These are phyloP conservation scores for Debaryomyces sp. DNA, from an alignment of 1,139 yeast species.

Conservation along the genomic window DNA sequence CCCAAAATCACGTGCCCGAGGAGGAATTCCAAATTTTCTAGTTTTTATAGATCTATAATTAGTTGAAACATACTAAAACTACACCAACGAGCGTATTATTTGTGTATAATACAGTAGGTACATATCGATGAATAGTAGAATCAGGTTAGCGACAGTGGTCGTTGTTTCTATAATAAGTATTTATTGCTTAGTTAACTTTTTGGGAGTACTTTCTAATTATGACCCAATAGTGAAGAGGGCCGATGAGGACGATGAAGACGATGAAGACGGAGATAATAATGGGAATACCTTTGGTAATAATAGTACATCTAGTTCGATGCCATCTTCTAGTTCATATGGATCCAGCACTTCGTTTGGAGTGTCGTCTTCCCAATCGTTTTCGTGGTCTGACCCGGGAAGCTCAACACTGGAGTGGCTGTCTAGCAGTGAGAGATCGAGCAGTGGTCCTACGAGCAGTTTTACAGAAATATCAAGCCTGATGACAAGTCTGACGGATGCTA, in stretches of 20 bases:
- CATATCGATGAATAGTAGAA: neutral
- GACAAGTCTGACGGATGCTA: neutral
- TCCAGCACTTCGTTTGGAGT: neutral
- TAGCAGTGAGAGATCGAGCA: neutral
- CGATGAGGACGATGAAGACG: neutral
- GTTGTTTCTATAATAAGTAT: neutral
- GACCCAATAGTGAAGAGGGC: conserved; percentile 2
- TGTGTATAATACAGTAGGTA: neutral
- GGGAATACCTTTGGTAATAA: neutral
- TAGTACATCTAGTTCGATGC: neutral
- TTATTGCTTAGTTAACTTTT: neutral
- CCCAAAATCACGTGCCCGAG: neutral
- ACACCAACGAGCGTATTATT: neutral
- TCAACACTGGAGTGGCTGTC: neutral
- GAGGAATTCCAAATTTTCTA: neutral
- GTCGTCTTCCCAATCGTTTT: neutral
- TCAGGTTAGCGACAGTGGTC: neutral
- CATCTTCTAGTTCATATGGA: neutral
- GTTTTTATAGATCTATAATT: neutral
- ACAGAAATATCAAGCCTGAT: neutral
- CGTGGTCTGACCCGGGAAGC: neutral
- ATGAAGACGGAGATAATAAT: neutral
- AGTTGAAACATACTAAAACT: neutral
- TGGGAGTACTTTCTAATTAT: neutral
- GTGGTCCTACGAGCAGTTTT: neutral